Conservation (phyloP, 1,139 yeast genomes). For the Yamadazyma dendronema region DNA sequence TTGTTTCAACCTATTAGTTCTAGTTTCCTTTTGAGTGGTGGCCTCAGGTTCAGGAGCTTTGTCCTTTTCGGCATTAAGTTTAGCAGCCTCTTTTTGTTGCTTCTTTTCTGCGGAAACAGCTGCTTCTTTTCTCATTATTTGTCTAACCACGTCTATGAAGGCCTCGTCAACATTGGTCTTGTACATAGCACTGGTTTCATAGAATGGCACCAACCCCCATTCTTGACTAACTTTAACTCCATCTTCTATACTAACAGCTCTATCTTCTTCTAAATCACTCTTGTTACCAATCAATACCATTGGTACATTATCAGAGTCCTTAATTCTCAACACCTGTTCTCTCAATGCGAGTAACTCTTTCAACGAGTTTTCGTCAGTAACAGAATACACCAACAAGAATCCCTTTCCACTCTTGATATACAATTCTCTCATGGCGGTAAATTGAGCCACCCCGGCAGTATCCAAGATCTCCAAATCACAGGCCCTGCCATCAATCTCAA, state of each 20-base stretch:
- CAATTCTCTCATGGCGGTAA: constrained; percentile 60
- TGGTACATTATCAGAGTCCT: constrained; percentile 75
- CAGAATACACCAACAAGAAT: constrained; percentile 82
- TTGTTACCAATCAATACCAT: constrained; percentile 89
- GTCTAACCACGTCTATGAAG: constrained; percentile 84
- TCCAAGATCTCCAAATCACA: constrained; percentile 72
- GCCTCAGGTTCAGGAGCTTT: constrained; percentile 8
- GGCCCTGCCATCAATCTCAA: constrained; percentile 88
- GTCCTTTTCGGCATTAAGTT: constrained; percentile 18
- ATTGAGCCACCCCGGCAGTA: constrained; percentile 54
- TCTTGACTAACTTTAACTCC: constrained; percentile 79
- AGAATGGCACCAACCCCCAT: constrained; percentile 89
- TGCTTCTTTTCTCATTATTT: constrained; percentile 76
- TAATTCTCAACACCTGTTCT: constrained; percentile 86
- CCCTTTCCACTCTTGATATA: constrained; percentile 88
- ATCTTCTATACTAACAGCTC: constrained; percentile 75
- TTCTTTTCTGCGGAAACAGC: constrained; percentile 47
- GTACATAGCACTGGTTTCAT: constrained; percentile 91
- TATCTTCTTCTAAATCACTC: constrained; percentile 73
- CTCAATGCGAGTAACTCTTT: constrained; percentile 78
- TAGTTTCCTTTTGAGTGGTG: constrained; percentile 12
- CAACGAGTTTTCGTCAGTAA: constrained; percentile 83
- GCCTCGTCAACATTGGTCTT: constrained; percentile 90
- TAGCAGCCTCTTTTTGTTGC: constrained; percentile 42
- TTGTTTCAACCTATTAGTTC: constrained; percentile 14